Base-by-base conservation (phyloP, 2,329 filamentous ascomycete species). In the Westerdykella ornata region DNA sequence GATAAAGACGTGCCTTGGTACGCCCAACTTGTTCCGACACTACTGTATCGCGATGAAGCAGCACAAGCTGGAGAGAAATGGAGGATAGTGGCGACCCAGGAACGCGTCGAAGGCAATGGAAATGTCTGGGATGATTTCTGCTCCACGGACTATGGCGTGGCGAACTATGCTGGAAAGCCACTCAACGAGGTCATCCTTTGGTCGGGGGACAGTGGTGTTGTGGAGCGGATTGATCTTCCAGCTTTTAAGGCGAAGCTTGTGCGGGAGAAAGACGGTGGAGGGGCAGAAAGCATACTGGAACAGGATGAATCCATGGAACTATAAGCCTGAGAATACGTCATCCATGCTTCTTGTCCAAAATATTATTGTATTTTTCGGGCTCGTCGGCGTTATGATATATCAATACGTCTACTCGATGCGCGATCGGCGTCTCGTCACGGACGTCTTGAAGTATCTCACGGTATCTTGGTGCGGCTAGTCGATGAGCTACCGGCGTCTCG, bases 141-240 rank as follows among this genome's bases (percentile, higher is more conserved):
- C 39, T 30, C 56, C 3, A 54, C 52, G 0, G 51, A 68, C 42
- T 46, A 65, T 4, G 63, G 67, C 15, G 44, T 42, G 2, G 30
- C 51, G 2, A 49, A 51, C 15, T 69, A 68, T 46, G 66, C 51
- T 2, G 59, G 54, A 2, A 39, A 57, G 13, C 57, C 61, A 0
- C 28, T 67, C 9, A 66, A 65, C 18, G 63, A 66, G 37, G 17
- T 61, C 4, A 55, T 65, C 0, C 66, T 70, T 37, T 68, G 66
- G 65, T 47, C 54, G 16, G 47, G 39, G 1, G 45, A 54, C 9
- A 43, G 42, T 7, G 47, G 42, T 0, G 22, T 30, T 2, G 52
- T 56, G n/a, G 43, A 53, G 3, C 53, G 38, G 14, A 35, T 67
- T 3, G 62, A 67, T 39, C 43, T 66, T 6, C 50, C 57, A 14